Evolutionary conservation across 495 filamentous ascomycete species (phyloP).

Genomic region (Achaetomiella virescens): DNA sequence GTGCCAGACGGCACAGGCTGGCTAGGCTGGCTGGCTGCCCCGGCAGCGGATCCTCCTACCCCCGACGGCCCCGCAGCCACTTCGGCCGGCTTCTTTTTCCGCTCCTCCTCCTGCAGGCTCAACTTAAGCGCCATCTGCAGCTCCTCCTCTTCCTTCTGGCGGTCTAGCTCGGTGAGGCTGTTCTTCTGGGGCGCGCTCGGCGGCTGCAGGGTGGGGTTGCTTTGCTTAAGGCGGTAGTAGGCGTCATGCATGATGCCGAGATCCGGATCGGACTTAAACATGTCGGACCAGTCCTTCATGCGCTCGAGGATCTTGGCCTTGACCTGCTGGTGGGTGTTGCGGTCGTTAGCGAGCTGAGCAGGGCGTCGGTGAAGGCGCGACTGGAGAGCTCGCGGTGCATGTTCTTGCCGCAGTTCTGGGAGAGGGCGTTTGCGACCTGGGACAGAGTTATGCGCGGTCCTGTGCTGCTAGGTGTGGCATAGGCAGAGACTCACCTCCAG

Average conservation of each 20-base stretch:
- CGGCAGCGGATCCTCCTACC: conserved; percentile 20
- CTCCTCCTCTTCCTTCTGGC: conserved; percentile 95
- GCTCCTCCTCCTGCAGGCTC: conserved; percentile 77
- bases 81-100: conserved; percentile 36
- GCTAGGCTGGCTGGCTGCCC: conserved; percentile 31
- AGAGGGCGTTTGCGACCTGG: conserved; percentile 84
- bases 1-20: conserved; percentile 52
- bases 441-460: background rate
- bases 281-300: conserved; percentile 92
- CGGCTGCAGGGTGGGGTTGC: conserved; percentile 85
- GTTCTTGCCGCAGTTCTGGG: conserved; percentile 86
- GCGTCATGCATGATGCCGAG: conserved; percentile 97
- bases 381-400: conserved; percentile 93
- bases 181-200: conserved; percentile 89
- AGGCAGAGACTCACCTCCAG: conserved; percentile 63
- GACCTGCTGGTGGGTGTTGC: conserved; percentile 93
- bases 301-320: conserved; percentile 95
- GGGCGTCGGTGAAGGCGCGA: conserved; percentile 90
- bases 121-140: conserved; percentile 91
- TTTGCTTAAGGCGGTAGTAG: conserved; percentile 75
- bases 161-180: conserved; percentile 80
- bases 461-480: background rate
- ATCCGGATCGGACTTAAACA: conserved; percentile 86
- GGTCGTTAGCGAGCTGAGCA: conserved; percentile 81
- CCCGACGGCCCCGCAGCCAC: conserved; percentile 31